Evolutionary conservation across 129 eudicot species (phyloP).

Genomic region (Helianthus annuus): DNA sequence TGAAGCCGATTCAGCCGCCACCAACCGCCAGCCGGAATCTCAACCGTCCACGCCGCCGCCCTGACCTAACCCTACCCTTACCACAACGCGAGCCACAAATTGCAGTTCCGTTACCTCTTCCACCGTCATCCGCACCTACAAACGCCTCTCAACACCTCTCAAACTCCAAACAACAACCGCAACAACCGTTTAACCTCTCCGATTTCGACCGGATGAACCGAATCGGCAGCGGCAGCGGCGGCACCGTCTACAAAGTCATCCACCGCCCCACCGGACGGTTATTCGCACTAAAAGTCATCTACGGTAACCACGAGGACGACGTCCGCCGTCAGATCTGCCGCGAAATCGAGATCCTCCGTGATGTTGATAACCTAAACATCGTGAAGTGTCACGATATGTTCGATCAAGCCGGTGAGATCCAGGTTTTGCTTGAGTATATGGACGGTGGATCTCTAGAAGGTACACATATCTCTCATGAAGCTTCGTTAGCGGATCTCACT

Average conservation of each 20-base stretch:
- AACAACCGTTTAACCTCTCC: constrained; percentile 37
- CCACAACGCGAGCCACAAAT: constrained; percentile 57
- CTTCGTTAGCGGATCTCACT: constrained; percentile 56
- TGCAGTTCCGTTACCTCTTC: constrained; percentile 65
- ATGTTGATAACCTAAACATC: constrained; percentile 69
- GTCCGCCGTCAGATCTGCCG: constrained; percentile 87
- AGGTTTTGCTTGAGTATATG: constrained; percentile 74
- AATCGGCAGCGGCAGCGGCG: constrained; percentile 84
- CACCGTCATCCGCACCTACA: constrained; percentile 49
- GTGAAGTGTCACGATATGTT: constrained; percentile 72
- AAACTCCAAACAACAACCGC: constrained; percentile 16
- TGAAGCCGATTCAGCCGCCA: constrained; percentile 61
- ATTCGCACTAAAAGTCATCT: constrained; percentile 79
- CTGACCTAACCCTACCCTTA: constrained; percentile 67
- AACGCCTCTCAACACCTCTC: constrained; percentile 26
- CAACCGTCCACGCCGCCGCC: constrained; percentile 61
- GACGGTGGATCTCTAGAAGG: constrained; percentile 80
- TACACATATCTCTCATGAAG: constrained; percentile 49
- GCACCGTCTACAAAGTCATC: constrained; percentile 81
- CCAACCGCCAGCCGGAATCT: constrained; percentile 31
- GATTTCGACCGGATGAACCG: constrained; percentile 70
- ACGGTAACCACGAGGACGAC: constrained; percentile 82
- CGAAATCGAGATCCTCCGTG: constrained; percentile 84
- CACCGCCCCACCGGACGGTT: constrained; percentile 63
- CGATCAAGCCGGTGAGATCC: constrained; percentile 88